Conservation (phyloP, 441 rosid genomes). For the Gossypium schwendimanii region DNA sequence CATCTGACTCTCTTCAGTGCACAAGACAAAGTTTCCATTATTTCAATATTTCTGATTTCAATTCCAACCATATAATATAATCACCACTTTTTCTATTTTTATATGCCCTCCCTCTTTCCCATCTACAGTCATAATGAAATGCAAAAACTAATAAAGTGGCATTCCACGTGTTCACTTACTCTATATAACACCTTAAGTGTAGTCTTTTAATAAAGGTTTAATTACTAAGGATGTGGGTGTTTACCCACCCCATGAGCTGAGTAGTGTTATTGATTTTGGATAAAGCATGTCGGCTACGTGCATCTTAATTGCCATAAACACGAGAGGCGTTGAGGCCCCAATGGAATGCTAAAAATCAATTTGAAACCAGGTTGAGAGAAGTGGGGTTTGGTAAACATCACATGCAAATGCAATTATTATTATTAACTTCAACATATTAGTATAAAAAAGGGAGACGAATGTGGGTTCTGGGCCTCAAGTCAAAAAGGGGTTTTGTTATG, state of each 20-base stretch:
- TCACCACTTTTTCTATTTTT: too few relatives aligned
- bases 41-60: background rate
- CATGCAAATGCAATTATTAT: background rate
- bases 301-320: background rate
- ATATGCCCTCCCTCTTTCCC: background rate
- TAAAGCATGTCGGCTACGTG: background rate
- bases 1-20: background rate
- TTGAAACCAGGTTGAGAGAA: background rate
- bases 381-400: background rate
- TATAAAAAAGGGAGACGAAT: background rate
- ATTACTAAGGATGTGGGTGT: background rate
- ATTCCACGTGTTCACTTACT: background rate
- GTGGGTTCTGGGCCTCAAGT: background rate
- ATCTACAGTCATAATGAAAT: background rate
- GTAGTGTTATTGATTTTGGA: background rate
- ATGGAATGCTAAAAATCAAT: background rate
- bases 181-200: background rate
- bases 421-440: background rate
- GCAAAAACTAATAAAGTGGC: background rate
- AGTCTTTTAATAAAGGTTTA: background rate
- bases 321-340: background rate
- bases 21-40: background rate
- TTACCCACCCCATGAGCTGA: background rate
- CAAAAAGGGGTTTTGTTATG: background rate
- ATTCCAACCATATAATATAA: background rate